Base-by-base conservation (phyloP, 2,329 filamentous ascomycete species). In the Aspergillus tamarii region DNA sequence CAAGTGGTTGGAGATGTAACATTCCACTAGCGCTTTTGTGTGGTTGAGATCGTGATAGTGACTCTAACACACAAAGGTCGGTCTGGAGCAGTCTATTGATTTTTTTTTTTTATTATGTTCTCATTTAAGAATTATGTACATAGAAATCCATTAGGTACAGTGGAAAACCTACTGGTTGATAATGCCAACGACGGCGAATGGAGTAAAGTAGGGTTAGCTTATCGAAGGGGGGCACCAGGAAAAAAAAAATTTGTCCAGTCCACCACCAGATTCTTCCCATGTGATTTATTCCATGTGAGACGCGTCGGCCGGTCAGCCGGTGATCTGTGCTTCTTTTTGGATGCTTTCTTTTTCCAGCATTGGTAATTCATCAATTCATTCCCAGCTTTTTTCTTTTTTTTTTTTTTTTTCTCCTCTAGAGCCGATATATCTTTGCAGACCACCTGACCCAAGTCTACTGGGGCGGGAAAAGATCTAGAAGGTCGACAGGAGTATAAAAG, bases 401-500 rank as follows among this genome's bases (percentile, higher is more conserved):
- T 54, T 23, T 32, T 32, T 12, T 21, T 0, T 54, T 36, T 54
- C 16, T 32, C 21, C 26, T 34, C 12, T n/a, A 39, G 14, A 19
- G 9, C 10, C 28, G 14, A 34, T 36, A 41, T 54, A 60, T 54
- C 23, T 60, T 43, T 60, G 58, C 58, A 50, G 34, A 28, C 58
- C 58, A 60, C 28, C 46, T 60, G 58, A 60, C 48, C 36, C 12
- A 12, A 10, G 41, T 43, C 16, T 36, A 60, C 58, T 59, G 46
- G 58, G 36, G 58, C 58, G n/a, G 48, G 7, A 53, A 45, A 39
- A 34, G 34, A 60, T 60, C 58, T 60, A 60, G 58, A 60, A 60
- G 58, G 46, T 45, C 39, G 21, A 41, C 26, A n/a, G 46, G 12
- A 21, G 23, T 52, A 50, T 41, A 53, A 53, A 50, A 32, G 19